These are phyloP conservation scores for Asterochloris sp. DNA, from an alignment of 139 green algal genomes.

Conservation along the genomic window DNA sequence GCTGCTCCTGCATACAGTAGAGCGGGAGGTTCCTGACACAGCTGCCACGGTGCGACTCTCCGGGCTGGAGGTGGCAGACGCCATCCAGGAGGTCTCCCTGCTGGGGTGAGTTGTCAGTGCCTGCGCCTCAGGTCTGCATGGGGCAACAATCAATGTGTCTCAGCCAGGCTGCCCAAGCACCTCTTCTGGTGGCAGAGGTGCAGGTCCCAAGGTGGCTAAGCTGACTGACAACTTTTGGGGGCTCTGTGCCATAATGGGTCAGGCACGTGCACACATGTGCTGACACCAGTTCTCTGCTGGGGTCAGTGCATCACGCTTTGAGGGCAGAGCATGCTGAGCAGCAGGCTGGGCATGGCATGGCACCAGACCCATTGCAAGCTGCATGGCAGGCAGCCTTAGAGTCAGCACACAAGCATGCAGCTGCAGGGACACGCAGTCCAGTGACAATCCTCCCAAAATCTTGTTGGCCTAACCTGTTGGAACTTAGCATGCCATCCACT, in stretches of 20 bases:
- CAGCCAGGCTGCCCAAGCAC: neutral
- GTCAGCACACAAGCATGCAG: no score
- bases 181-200: neutral
- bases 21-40: conserved; percentile 9
- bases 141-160: neutral
- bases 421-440: no score
- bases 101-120: neutral
- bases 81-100: conserved; percentile 8
- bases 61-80: conserved; percentile 13
- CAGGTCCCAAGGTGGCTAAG: neutral
- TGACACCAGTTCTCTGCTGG: neutral
- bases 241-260: neutral
- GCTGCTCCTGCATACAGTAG: neutral
- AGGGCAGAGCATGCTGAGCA: neutral
- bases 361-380: neutral
- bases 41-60: conserved; percentile 10
- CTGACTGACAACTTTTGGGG: neutral
- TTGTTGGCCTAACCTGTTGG: no score
- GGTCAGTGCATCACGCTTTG: neutral
- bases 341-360: neutral
- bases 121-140: neutral
- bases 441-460: no score
- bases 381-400: no score
- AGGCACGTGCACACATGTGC: neutral
- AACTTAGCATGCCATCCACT: no score